phyloP scores from a whole-genome alignment of 208 protist genomes.

The Trypanosoma cruzi region DNA sequence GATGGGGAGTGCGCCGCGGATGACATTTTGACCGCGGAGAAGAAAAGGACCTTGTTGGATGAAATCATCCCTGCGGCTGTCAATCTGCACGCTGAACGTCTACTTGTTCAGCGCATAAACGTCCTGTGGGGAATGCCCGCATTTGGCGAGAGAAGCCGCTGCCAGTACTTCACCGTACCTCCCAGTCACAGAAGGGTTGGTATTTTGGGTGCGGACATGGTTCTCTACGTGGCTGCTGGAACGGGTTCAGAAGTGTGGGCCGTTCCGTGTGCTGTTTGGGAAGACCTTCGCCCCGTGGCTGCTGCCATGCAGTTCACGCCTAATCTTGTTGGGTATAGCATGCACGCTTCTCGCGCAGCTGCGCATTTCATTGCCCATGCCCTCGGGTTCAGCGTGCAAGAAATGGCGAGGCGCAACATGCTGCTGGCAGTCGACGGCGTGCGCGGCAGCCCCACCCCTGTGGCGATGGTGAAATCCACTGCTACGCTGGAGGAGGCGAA shows the following conservation, averaged over 20 bases:
- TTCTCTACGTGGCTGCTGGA: slow-evolving; percentile 26
- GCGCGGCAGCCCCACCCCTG: not conserved
- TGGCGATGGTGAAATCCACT: slow-evolving; percentile 16
- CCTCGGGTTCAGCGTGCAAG: not conserved
- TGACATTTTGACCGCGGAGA: slow-evolving; percentile 37
- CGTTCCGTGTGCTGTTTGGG: slow-evolving; percentile 42
- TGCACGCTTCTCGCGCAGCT: not conserved
- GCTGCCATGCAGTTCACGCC: slow-evolving; percentile 41
- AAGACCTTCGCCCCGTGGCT: slow-evolving; percentile 48
- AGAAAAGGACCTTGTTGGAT: slow-evolving; percentile 25
- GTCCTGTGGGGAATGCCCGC: slow-evolving; percentile 15
- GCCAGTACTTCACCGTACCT: slow-evolving; percentile 28
- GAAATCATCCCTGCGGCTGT: slow-evolving; percentile 41
- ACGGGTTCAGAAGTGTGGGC: not conserved
- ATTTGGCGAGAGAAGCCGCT: slow-evolving; percentile 19
- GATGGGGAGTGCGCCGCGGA: slow-evolving; percentile 4
- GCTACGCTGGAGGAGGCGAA: slow-evolving; percentile 2
- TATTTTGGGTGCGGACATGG: slow-evolving; percentile 16
- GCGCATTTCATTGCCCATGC: not conserved
- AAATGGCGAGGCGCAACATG: slow-evolving; percentile 3
- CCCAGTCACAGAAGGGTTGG: not conserved
- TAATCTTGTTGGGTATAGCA: too few species aligned
- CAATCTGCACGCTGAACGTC: slow-evolving; percentile 44
- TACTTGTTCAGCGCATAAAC: slow-evolving; percentile 36
- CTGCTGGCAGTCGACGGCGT: slow-evolving; percentile 14